Conservation (phyloP, 768 basidiomycete species). For the Cystofilobasidium bisporidii region DNA sequence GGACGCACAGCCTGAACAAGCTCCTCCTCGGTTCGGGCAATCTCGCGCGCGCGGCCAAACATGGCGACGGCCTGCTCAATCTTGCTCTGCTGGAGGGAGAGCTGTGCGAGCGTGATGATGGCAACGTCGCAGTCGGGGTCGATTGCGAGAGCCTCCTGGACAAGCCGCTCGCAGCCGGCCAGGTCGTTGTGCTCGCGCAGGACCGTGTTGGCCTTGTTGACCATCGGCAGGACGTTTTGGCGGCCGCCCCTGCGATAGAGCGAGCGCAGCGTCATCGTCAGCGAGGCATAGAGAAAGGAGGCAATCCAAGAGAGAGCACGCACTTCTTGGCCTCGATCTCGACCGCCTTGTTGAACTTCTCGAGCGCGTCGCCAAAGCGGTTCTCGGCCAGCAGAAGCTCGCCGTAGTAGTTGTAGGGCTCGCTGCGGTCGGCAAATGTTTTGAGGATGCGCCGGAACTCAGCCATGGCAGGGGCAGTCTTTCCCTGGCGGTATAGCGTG, state of each 20-base stretch:
- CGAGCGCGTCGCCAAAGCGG: constrained; percentile 67
- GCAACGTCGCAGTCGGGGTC: constrained; percentile 95
- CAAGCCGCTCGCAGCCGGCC: constrained; percentile 55
- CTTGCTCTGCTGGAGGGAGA: constrained; percentile 80
- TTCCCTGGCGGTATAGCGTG: constrained; percentile 83
- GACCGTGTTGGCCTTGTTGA: constrained; percentile 93
- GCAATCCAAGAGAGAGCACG: background rate
- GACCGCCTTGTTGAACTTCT: constrained; percentile 84
- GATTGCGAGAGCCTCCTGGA: constrained; percentile 73
- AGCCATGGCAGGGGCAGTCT: constrained; percentile 71
- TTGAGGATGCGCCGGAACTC: constrained; percentile 78
- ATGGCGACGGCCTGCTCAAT: constrained; percentile 74
- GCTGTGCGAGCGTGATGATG: constrained; percentile 86
- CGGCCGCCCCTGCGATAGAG: constrained; percentile 31
- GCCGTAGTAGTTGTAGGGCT: constrained; percentile 91
- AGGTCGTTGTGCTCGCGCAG: constrained; percentile 95
- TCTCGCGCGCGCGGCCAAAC: constrained; percentile 72
- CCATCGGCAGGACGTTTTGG: constrained; percentile 79
- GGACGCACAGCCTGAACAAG: constrained; percentile 45
- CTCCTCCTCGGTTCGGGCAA: constrained; percentile 86
- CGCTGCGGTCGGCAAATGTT: constrained; percentile 73
- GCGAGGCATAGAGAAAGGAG: constrained; percentile 31
- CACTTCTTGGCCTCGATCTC: constrained; percentile 56
- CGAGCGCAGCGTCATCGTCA: background rate
- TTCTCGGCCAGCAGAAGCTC: constrained; percentile 88